Base-by-base conservation (phyloP, 1,139 yeast genomes). In the Chernovozyma aurita region DNA sequence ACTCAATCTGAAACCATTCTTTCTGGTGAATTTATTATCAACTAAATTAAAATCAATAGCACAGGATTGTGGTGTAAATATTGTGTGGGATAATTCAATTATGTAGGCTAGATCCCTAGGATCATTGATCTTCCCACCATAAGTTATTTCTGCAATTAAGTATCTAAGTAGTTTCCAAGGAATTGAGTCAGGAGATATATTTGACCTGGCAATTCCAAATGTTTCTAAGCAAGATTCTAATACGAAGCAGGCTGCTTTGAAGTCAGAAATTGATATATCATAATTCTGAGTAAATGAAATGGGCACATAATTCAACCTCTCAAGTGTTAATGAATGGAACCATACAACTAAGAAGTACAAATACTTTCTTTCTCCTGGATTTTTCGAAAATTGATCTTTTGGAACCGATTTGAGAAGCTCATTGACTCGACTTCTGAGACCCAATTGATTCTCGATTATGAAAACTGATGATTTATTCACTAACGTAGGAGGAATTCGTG, bases 221-320 rank as follows among this genome's bases (percentile, higher is more conserved):
- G 52, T 49, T 4, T 49, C 48, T 31, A 76, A 47, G 55, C 73
- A 56, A 30, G 61, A 55, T 28, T 67, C 69, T 24, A 83, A 55
- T 3, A 78, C 64, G 34, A 49, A 53, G 11, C 65, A 45, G 2
- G 77, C 80, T 26, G 77, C 66, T n/a, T 64, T 63, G 42, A 82
- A 73, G 52, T 88, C 96, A n/a, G 80, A 61, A 42, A 85, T 87
- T 50, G 78, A 84, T 48, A 87, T 74, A 42, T 84, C 95, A 50
- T 85, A 83, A 6, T 47, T 50, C 47, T 73, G 73, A 2, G 62
- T 50, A 59, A 85, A 84, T 1, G 94, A 85, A 5, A 73, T 52
- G 0, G 92, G 88, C 1, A 69, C 69, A 45, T 70, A 82, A 31
- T 82, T 66, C 31, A 74, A 56, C 37, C 86, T 59, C 42, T 81